Percentiles rank a stretch among this genome's conserved stretches.
These are phyloP conservation scores for Apiospora phragmitis DNA, from an alignment of 2,329 filamentous ascomycete species.

Conservation along the genomic window DNA sequence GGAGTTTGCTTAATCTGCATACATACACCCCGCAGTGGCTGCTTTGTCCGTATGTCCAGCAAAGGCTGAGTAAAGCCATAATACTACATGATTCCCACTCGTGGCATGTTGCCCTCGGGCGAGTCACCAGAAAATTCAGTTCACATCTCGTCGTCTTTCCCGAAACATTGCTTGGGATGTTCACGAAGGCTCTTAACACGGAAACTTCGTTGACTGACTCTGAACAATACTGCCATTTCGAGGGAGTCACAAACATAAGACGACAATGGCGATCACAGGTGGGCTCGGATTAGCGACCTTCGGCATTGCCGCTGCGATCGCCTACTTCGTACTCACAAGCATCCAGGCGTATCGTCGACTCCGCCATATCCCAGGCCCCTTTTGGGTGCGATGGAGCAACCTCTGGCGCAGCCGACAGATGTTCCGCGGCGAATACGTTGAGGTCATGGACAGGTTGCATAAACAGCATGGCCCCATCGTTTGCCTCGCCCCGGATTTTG, in stretches of 20 bases:
- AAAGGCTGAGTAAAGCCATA: not conserved
- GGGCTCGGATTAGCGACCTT: not conserved
- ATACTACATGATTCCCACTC: not conserved
- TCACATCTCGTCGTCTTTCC: not conserved
- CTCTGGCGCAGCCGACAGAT: not conserved
- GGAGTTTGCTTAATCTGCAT: not conserved
- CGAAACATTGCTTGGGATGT: not conserved
- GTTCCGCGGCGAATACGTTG: not conserved
- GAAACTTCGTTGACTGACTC: too few species aligned
- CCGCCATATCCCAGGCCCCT: constrained; percentile 3
- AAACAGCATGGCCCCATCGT: not conserved
- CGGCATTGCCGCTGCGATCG: not conserved
- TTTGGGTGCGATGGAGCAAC: not conserved
- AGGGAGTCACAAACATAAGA: not conserved
- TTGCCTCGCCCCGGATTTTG: not conserved
- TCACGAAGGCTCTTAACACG: not conserved
- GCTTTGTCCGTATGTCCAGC: not conserved
- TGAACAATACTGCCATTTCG: not conserved
- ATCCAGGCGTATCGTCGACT: not conserved
- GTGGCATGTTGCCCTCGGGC: not conserved
- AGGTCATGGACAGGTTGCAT: not conserved
- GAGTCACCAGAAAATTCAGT: too few species aligned
- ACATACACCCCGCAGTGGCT: not conserved
- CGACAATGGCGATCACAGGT: not conserved
- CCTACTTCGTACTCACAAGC: not conserved